Evolutionary conservation across 1,139 yeast genomes (phyloP), one percentile per base, ranked within the genome.

Genomic region (Hyphopichia wangnamkhiaoensis): DNA sequence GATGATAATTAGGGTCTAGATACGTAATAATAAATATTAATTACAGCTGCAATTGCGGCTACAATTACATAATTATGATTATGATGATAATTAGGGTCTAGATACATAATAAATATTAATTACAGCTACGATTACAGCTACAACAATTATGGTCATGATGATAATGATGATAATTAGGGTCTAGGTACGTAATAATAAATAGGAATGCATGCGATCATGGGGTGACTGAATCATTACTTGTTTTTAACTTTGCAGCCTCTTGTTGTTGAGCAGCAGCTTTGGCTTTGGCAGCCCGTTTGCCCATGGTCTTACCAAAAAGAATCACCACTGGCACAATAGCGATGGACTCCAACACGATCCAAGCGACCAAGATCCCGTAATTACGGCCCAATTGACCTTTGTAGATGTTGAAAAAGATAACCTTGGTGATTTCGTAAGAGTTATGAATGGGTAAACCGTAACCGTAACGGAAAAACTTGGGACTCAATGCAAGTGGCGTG

Each of bases 251-350:
- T 25, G 15, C 16, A 5, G 29, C 35, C 20, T 32, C 18, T 15
- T 18, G 28, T 16, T 41, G 43, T 29, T 44, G 43, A 10, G 50
- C 56, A n/a, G 49, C 52, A 7, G 42, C 44, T 8, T 54, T 54
- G 9, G 53, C 55, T 20, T 32, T 40, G 24, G 38, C 34, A 10
- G 59, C 59, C 39, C 56, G 54, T 37, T 53, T 50, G 31, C 45
- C 54, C 71, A 68, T 65, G 1, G 45, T 45, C 38, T 48, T 52
- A 4, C 58, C 59, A 42, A 66, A 66, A 16, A 52, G 45, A 14
- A 42, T 46, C 12, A 73, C 52, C 6, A 69, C 65, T 28, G 79
- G 47, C 3, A 84, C 83, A 39, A 79, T 58, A 2, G 67, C 41
- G 0, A 64, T 30, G 3, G 65, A 55, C 29, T 56, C 47, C 30